Evolutionary conservation across 2,329 filamentous ascomycete genomes (phyloP), one percentile per base, ranked within the genome.

Genomic region (Alternaria ventricosa): DNA sequence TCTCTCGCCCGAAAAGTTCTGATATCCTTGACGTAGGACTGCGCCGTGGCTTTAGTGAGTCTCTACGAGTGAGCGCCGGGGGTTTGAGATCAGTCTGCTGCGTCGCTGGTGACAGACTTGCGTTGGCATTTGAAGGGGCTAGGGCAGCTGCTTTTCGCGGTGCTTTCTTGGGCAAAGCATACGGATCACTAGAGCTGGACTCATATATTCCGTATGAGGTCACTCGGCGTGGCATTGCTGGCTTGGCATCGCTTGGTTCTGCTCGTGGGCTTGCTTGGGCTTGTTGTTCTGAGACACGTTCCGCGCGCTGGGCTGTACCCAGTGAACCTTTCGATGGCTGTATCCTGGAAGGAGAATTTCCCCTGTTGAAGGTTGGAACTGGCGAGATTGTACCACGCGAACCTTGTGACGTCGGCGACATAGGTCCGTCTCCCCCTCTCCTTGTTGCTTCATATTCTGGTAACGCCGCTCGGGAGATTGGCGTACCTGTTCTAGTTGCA

Each of bases 201-300:
- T 57, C 55, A 22, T 49, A 43, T 8, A 57, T 41, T 22, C 27
- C 47, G 20, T 50, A 33, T 27, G 55, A 49, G 55, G 55, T 57
- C 18, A 33, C 15, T 18, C 55, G 55, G 22, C 25, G 55, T 5
- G 55, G 25, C 25, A n/a, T n/a, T 10, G 28, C 28, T 57, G 47
- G 23, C 25, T n/a, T 44, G 27, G 12, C 47, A 44, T 55, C 18
- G 4, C 33, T 54, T 54, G 25, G 5, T 13, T 51, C 36, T 15
- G 15, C 2, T 18, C 33, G 44, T 27, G 28, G 18, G 13, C 55
- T 18, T 33, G 28, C 8, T 10, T 57, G 44, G 10, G 6, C 12
- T 23, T 45, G 44, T 18, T 36, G 44, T 9, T 51, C 18, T 51
- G 18, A 12, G 27, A 13, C 6, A 15, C 15, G 47, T 5, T 33